Percentiles rank a stretch among this genome's conserved stretches.
Conservation (phyloP, 306 rosid genomes). For the Fragaria ananassa region DNA sequence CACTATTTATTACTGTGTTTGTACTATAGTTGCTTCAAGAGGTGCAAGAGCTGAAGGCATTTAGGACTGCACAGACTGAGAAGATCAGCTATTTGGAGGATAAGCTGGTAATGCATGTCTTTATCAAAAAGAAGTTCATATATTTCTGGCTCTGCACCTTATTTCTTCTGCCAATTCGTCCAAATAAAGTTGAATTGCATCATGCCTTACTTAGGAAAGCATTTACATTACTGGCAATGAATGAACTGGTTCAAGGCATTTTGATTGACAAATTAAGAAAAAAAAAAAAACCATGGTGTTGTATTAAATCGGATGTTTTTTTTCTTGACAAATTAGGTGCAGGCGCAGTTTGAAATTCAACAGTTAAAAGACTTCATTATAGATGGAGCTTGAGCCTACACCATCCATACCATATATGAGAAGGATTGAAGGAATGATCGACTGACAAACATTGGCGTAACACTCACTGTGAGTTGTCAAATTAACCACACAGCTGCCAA, state of each 20-base stretch:
- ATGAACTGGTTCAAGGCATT: constrained; percentile 3
- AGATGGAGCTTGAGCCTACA: constrained; percentile 32
- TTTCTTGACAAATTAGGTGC: constrained; percentile 30
- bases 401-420: constrained; percentile 24
- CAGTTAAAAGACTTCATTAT: constrained; percentile 32
- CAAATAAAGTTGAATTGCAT: not conserved
- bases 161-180: not conserved
- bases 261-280: not conserved
- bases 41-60: constrained; percentile 44
- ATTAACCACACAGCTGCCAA: not conserved
- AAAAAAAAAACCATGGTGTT: not conserved
- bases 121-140: constrained; percentile 13
- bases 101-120: constrained; percentile 46
- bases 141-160: constrained; percentile 5
- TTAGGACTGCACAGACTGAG: constrained; percentile 34
- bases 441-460: not conserved
- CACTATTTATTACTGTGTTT: not conserved
- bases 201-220: not conserved
- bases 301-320: not conserved
- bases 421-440: constrained; percentile 1
- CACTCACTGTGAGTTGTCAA: not conserved
- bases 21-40: constrained; percentile 46
- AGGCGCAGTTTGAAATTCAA: constrained; percentile 49
- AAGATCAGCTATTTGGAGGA: constrained; percentile 45
- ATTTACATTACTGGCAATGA: not conserved